Evolutionary conservation across 1,284 basidiomycete species (phyloP).

Genomic region (Flammula alnicola): DNA sequence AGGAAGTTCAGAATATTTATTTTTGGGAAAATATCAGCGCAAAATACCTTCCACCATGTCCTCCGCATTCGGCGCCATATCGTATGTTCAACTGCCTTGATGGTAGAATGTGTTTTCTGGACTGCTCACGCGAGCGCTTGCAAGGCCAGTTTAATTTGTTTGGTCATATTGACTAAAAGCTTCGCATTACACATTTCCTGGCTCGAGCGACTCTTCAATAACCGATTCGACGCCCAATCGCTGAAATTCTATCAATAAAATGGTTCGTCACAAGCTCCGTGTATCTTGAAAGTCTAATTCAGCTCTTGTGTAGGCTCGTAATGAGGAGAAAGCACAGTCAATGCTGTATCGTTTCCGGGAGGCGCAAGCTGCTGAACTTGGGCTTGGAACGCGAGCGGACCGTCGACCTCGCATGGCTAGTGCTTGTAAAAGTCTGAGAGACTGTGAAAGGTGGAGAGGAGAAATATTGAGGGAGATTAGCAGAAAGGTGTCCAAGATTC

Average conservation of each 20-base stretch:
- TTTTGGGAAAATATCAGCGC: neutral
- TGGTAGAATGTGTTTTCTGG: no score
- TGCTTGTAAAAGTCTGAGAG: slow-evolving; percentile 87
- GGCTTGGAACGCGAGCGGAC: slow-evolving; percentile 81
- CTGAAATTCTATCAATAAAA: neutral
- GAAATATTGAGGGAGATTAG: slow-evolving; percentile 95
- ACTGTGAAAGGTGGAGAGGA: slow-evolving; percentile 95
- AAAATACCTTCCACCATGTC: slow-evolving; percentile 47
- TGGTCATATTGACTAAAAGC: neutral
- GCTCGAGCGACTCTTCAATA: neutral
- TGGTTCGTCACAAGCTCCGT: neutral
- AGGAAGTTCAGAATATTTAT: slow-evolving; percentile 9
- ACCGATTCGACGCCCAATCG: neutral
- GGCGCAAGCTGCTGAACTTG: slow-evolving; percentile 94
- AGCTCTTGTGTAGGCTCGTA: slow-evolving; percentile 75
- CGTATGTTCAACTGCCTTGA: neutral
- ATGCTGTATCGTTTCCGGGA: slow-evolving; percentile 99
- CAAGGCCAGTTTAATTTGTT: neutral
- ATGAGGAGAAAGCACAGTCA: slow-evolving; percentile 97
- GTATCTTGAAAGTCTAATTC: neutral
- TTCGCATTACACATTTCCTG: neutral
- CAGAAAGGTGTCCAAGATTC: slow-evolving; percentile 96
- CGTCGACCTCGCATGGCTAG: slow-evolving; percentile 90
- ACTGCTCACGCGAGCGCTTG: no score
- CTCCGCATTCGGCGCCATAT: slow-evolving; percentile 30